These are phyloP conservation scores for Microcos paniculata DNA, from an alignment of 345 rosid genomes.

Conservation along the genomic window DNA sequence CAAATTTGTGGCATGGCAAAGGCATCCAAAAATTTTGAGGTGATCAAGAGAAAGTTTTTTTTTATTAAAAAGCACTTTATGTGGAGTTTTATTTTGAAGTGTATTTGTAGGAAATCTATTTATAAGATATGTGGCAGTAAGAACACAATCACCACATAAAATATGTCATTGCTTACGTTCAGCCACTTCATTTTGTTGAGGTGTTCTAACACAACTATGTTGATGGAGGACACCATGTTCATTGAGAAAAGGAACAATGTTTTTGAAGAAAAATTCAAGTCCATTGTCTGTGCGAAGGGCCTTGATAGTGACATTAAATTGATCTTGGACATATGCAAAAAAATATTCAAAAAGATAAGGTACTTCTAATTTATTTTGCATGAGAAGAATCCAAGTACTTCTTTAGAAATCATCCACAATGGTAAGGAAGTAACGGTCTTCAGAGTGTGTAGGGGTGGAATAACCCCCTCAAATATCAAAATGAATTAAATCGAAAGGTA, in stretches of 20 bases:
- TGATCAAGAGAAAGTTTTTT: too few relatives aligned
- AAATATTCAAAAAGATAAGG: background rate
- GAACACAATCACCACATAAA: background rate
- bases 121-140: background rate
- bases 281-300: background rate
- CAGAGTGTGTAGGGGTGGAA: background rate
- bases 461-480: conserved; percentile 6
- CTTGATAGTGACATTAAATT: background rate
- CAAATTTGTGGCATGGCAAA: too few relatives aligned
- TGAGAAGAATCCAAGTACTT: conserved; percentile 5
- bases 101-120: background rate
- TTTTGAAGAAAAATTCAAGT: background rate
- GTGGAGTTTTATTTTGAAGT: background rate
- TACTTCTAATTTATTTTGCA: conserved; percentile 9
- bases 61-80: background rate
- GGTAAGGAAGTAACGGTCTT: background rate
- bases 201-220: conserved; percentile 2
- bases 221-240: background rate
- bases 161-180: conserved; percentile 9
- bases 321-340: conserved; percentile 8
- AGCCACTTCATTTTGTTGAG: conserved; percentile 15
- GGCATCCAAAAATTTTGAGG: too few relatives aligned
- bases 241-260: background rate
- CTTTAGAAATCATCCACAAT: conserved; percentile 12
- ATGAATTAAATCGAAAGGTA: background rate